Evolutionary conservation across 176 grass and related monocot species (phyloP).

Genomic region (Avena atlantica): DNA sequence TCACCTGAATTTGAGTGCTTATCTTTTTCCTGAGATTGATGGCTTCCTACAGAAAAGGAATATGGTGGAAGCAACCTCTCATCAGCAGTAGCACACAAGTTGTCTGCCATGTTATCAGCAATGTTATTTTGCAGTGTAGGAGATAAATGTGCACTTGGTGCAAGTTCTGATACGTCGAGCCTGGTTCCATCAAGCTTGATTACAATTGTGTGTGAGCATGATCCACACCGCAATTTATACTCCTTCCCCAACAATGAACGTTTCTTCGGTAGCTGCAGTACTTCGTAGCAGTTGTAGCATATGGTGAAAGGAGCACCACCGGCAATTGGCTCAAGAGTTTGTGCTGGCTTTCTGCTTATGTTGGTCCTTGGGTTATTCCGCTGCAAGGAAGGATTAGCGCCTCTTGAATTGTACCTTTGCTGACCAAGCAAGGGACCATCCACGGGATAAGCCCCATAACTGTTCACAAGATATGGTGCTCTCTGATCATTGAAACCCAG

Average conservation of each 20-base stretch:
- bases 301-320: conserved; percentile 84
- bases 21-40: conserved; percentile 61
- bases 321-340: conserved; percentile 63
- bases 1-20: conserved; percentile 56
- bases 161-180: conserved; percentile 54
- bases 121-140: conserved; percentile 44
- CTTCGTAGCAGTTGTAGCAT: conserved; percentile 91
- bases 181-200: conserved; percentile 71
- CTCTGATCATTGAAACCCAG: conserved; percentile 57
- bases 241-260: conserved; percentile 54
- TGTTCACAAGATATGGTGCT: conserved; percentile 53
- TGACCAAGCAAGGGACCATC: conserved; percentile 48
- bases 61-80: conserved; percentile 71
- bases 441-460: conserved; percentile 45
- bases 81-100: conserved; percentile 33
- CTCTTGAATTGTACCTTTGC: conserved; percentile 58
- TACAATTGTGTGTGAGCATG: conserved; percentile 78
- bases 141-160: conserved; percentile 40
- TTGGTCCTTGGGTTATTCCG: conserved; percentile 48
- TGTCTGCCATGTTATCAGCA: conserved; percentile 33
- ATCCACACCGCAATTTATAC: conserved; percentile 77
- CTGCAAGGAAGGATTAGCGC: conserved; percentile 44
- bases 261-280: conserved; percentile 74
- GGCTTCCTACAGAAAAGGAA: conserved; percentile 64
- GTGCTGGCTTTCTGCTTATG: conserved; percentile 56